Base-by-base conservation (phyloP, 768 basidiomycete genomes). In the Pulveroboletus frians region DNA sequence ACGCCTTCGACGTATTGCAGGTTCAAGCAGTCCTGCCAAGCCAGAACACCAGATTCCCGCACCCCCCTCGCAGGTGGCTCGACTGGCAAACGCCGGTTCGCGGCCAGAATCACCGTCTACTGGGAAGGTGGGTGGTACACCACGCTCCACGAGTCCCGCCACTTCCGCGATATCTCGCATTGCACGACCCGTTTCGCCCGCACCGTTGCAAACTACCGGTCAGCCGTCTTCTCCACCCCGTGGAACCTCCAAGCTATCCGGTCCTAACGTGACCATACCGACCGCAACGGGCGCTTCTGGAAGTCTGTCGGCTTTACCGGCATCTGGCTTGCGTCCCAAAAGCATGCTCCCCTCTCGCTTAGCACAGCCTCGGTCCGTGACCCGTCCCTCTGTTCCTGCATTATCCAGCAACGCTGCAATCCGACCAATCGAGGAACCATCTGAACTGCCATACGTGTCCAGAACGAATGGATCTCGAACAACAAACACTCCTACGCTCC, bases 1-100 rank as follows among this genome's bases (percentile, higher is more conserved):
- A 61, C 80, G 91, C 8, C 70, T 96, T 26, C 84, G 88, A 39
- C 85, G 90, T 30, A 80, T 91, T n/a, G 73, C 83, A 27, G 85
- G 84, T 6, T 80, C 85, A 29, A 79, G 78, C 56, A 64, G 60
- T 47, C 76, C 75, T 23, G 65, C 63, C 36, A 72, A 65, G 34
- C 45, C 52, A 27, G 69, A 70, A 54, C 73, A 74, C 14, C 76
- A 74, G 54, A 61, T 73, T 18, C 61, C 71, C 11, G 61, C 70
- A 10, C 69, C 75, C 13, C 73, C 73, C n/a, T 68, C 67, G 0
- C 79, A 78, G 48, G 71, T 83, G 6, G 64, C 79, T 54, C 81
- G 85, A 23, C 55, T 87, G n/a, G 67, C 73, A 11, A 69, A 70
- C 18, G 26, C 39, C 10, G 64, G 70, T 47, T 67, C 70, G 34